Evolutionary conservation across 2,329 filamentous ascomycete species (phyloP).

Genomic region (Pseudogymnoascus verrucosus): DNA sequence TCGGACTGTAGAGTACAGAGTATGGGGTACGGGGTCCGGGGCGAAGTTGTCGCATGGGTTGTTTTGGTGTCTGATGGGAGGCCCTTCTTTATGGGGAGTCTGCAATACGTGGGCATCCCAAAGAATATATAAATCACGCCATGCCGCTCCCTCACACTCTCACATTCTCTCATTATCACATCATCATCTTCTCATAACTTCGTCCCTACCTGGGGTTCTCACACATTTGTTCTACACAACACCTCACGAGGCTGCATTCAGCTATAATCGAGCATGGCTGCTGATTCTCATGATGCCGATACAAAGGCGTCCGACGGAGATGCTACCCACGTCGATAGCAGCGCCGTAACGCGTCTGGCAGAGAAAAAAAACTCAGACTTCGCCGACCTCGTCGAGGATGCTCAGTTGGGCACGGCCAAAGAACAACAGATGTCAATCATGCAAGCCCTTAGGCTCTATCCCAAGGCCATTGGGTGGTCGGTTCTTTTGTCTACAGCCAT

Average conservation of each 20-base stretch:
- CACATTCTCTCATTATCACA: neutral
- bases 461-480: constrained; percentile 22
- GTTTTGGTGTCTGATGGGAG: neutral
- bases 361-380: neutral
- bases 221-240: neutral
- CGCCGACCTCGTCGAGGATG: neutral
- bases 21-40: neutral
- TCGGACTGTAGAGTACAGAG: neutral
- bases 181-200: neutral
- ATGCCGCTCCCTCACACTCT: neutral
- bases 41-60: neutral
- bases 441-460: constrained; percentile 10
- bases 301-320: neutral
- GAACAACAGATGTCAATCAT: constrained; percentile 10
- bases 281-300: neutral
- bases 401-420: constrained; percentile 4
- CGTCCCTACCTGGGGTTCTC: neutral
- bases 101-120: neutral
- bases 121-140: neutral
- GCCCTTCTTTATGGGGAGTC: neutral
- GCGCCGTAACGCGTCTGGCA: neutral
- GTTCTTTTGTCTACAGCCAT: constrained; percentile 28
- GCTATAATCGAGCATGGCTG: neutral
- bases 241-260: neutral
- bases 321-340: neutral